These are phyloP conservation scores for Aspergillus sp. DNA, from an alignment of 2,329 filamentous ascomycete genomes.

Conservation along the genomic window DNA sequence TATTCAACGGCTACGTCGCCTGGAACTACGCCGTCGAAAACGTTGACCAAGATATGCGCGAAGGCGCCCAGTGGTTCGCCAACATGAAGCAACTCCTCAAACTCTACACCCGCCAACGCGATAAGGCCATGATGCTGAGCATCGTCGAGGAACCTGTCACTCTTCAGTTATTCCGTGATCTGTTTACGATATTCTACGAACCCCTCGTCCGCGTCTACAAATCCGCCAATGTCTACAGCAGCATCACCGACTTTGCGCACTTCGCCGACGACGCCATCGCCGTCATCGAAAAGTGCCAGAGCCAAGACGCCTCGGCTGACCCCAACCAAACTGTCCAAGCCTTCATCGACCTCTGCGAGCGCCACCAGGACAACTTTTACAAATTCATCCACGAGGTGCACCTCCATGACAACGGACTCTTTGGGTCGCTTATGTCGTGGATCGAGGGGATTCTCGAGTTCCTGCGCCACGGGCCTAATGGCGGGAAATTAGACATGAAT, in stretches of 20 bases:
- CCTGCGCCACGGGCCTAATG: slow-evolving; percentile 72
- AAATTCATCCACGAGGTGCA: slow-evolving; percentile 99
- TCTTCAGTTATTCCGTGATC: slow-evolving; percentile 85
- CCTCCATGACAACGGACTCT: slow-evolving; percentile 90
- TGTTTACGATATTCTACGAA: slow-evolving; percentile 99
- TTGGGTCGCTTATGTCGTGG: slow-evolving; percentile 95
- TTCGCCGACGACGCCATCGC: slow-evolving; percentile 91
- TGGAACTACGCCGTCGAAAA: slow-evolving; percentile 95
- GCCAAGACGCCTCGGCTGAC: slow-evolving; percentile 81
- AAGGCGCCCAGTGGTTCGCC: slow-evolving; percentile 86
- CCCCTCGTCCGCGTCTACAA: slow-evolving; percentile 96
- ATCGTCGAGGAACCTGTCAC: slow-evolving; percentile 97
- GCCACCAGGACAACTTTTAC: slow-evolving; percentile 96
- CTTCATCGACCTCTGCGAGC: slow-evolving; percentile 92
- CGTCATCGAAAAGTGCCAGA: slow-evolving; percentile 62
- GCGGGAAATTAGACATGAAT: slow-evolving; percentile 88
- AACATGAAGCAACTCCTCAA: slow-evolving; percentile 93
- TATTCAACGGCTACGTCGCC: slow-evolving; percentile 92
- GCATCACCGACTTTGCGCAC: slow-evolving; percentile 88
- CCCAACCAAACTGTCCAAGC: slow-evolving; percentile 97
- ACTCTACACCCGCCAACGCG: slow-evolving; percentile 79
- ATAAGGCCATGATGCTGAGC: slow-evolving; percentile 95
- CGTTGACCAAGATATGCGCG: slow-evolving; percentile 73
- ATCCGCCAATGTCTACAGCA: slow-evolving; percentile 95
- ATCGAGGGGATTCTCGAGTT: slow-evolving; percentile 93